phyloP scores from a whole-genome alignment of 2,329 filamentous ascomycete species.

The Helicocarpus griseus region DNA sequence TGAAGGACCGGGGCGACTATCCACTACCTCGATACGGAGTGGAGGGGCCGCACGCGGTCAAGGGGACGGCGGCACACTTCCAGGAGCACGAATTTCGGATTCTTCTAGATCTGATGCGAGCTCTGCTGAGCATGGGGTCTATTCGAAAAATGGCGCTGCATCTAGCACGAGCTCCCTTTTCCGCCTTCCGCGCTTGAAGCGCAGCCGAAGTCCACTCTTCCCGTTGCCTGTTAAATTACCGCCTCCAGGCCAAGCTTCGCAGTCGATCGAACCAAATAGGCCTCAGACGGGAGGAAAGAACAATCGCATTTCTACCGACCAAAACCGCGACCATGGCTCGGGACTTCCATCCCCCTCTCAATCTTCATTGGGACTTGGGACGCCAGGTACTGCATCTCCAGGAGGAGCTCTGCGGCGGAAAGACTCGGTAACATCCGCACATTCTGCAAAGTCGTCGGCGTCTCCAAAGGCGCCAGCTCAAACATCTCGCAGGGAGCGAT shows the following conservation, averaged over 20 bases:
- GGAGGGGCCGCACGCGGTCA: constrained; percentile 45
- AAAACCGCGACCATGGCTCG: constrained; percentile 25
- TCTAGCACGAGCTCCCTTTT: constrained; percentile 67
- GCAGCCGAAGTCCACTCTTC: constrained; percentile 69
- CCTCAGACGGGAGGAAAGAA: constrained; percentile 2
- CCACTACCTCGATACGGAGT: constrained; percentile 35
- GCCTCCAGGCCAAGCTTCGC: constrained; percentile 31
- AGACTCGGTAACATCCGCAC: constrained; percentile 54
- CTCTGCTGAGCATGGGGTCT: constrained; percentile 55
- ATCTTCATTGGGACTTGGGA: constrained; percentile 41
- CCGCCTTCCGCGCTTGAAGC: constrained; percentile 64
- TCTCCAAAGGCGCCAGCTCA: constrained; percentile 46
- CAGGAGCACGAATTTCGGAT: constrained; percentile 62
- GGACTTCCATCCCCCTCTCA: constrained; percentile 41
- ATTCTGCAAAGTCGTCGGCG: constrained; percentile 52
- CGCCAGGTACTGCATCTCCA: constrained; percentile 36
- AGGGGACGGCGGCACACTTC: constrained; percentile 55
- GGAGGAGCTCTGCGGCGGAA: constrained; percentile 44
- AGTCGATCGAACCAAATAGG: constrained; percentile 12
- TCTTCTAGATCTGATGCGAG: constrained; percentile 86
- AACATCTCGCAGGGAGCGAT: constrained; percentile 60
- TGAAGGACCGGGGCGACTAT: constrained; percentile 50
- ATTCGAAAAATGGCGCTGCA: constrained; percentile 55
- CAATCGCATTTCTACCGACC: constrained; percentile 19
- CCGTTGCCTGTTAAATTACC: constrained; percentile 71